Evolutionary conservation across 768 basidiomycete genomes (phyloP), one percentile per base, ranked within the genome.

Genomic region (Pholiota molesta): DNA sequence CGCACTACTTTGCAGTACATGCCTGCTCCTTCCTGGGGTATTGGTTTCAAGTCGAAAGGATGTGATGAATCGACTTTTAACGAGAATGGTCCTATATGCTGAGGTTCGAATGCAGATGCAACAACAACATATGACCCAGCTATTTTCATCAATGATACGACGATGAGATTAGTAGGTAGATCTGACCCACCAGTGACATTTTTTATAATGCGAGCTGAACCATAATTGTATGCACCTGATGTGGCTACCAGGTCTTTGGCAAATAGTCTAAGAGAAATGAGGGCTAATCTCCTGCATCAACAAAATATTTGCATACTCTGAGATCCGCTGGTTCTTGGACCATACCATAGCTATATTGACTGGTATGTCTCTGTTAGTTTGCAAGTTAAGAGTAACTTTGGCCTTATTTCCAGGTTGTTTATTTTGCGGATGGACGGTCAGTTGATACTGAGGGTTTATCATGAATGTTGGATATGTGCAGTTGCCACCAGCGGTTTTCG

Each of bases 1-100:
- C 77, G 82, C 2, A 90, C 66, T 0, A 79, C 70, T 66, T 91
- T 89, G 21, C 75, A 76, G 71, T 90, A 97, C 94, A 97, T 93
- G 0, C 95, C 96, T 0, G 95, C 93, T 0, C 94, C 95, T 76
- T 99, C 97, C 60, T 89, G 85, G 0, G 89, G 86, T 23, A 97
- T 89, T 0, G 85, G 66, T 53, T 77, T 77, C 23, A 97, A 63
- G 17, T 88, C 85, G 55, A 95, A 81, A 0, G 84, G 80, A 60
- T 73, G 71, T 0, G 87, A 83, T 59, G 89, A 85, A 54, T 91
- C 85, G 2, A 94, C 74, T 23, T 79, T 80, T 26, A 97, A 72
- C 0, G 78, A 81, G 74, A 88, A 97, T 9, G 81, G 64, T 2
- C 92, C 93, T 4, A 80, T 78, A 60, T 91, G 84, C 13, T 75